Evolutionary conservation across 2,329 filamentous ascomycete species (phyloP).

Genomic region (Aspergillus aculeatinus): DNA sequence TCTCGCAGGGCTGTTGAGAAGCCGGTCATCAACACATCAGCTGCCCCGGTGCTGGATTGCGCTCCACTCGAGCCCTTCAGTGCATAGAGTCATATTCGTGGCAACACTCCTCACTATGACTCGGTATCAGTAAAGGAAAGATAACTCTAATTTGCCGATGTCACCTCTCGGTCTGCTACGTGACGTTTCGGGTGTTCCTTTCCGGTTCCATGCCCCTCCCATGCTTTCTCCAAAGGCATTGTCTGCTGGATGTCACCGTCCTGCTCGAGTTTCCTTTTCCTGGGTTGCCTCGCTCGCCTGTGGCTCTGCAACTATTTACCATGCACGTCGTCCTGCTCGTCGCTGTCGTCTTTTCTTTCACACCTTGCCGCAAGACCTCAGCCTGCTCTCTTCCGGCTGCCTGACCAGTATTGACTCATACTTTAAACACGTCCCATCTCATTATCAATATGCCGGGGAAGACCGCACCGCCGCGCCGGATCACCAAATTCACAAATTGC

Average conservation of each 20-base stretch:
- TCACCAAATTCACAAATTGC: constrained; percentile 90
- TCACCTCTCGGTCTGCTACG: not conserved
- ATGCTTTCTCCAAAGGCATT: not conserved
- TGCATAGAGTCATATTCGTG: too few species aligned
- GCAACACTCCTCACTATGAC: too few species aligned
- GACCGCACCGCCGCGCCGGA: constrained; percentile 43
- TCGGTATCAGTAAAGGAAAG: too few species aligned
- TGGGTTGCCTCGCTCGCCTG: not conserved
- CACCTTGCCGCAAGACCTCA: not conserved
- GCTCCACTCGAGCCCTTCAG: too few species aligned
- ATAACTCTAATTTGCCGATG: not conserved
- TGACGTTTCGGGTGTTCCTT: not conserved
- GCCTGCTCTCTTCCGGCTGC: not conserved
- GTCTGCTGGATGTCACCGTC: not conserved
- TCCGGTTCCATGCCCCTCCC: not conserved
- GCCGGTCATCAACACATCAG: not conserved
- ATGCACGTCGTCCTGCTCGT: not conserved
- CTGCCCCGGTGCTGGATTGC: not conserved
- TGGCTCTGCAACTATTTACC: not conserved
- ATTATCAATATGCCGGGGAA: constrained; percentile 37
- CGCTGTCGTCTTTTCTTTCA: not conserved
- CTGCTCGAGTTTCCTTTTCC: not conserved
- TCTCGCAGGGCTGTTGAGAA: not conserved
- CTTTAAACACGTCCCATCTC: not conserved
- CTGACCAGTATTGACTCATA: not conserved